Base-by-base conservation (phyloP, 495 filamentous ascomycete genomes). In the Talaromyces adpressus region DNA sequence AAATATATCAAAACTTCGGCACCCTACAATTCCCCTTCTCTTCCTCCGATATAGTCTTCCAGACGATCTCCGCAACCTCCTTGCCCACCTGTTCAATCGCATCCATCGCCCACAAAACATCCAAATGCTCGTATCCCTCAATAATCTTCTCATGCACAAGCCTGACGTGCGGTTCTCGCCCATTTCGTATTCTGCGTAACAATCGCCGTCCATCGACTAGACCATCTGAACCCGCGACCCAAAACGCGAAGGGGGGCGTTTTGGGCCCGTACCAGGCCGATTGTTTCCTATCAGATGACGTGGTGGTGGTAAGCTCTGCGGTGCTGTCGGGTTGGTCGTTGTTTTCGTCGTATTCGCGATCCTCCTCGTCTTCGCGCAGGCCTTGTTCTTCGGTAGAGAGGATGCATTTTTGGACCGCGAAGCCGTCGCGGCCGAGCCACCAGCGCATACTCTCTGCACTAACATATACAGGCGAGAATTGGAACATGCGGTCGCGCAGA, bases 31-130 rank as follows among this genome's bases (percentile, higher is more conserved):
- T 32, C 7, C 78, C 76, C 61, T 85, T 78, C n/a, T 76, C 84
- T 20, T 77, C 79, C 27, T 80, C 77, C 14, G 82, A 75, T 62
- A 82, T 80, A 1, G 84, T 89, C 71, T 84, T 87, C 93, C 93
- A 97, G 47, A 98, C 69, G 29, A 96, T 87, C 69, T 94, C 87
- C 32, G 84, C 80, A 0, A 98, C 79, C 75, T 96, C 94, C 63
- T 77, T 82, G 4, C 91, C 93, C 6, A 97, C 89, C 73, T 93
- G 83, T 58, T 96, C 90, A 22, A 91, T 84, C 0, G 85, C 82
- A 72, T 97, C 92, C 78, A 98, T 91, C 0, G 93, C 93, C 93
- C 93, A 98, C 27, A 98, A 82, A 4, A 97, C 92, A 76, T 98
- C 93, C 27, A 98, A 80, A 72, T 98, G 93, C 75, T 97, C 93